Evolutionary conservation across 345 rosid genomes (phyloP), one percentile per base, ranked within the genome.

Genomic region (Raphanus raphanistrum): DNA sequence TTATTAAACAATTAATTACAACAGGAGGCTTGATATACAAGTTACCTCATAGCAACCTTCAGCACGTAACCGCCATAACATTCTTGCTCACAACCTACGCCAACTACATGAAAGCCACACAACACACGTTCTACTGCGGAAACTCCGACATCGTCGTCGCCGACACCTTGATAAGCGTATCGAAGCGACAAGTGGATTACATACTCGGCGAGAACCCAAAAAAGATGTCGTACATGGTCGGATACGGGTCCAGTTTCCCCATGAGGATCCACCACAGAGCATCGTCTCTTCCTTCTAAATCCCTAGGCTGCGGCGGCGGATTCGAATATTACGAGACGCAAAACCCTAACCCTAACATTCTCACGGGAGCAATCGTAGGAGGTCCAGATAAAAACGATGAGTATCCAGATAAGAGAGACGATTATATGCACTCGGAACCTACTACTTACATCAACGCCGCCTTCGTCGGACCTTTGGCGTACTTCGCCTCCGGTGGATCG

Each of bases 361-460:
- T 92, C 26, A 81, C 73, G 0, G 98, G 97, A 78, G 98, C 98
- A 7, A 85, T 94, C 0, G 91, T 94, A 0, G 98, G 98, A 41
- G 98, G 97, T 2, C 97, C 98, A 0, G 79, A 92, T 55, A 84
- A 91, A 31, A 91, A 82, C 16, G 97, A 94, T 21, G 92, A 86
- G 4, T 94, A 60, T 66, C 80, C 89, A 0, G 94, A 91, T 70
- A 90, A 91, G 50, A 86, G 98, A 8, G 76, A 84, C 0, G 90
- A 84, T 54, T 89, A 90, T 32, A 84, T 90, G 8, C 94, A 90
- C 32, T 82, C 98, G 0, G 98, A 94, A 61, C 98, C 98, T 0
- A 88, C 97, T 0, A 94, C 98, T 0, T 94, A 91, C 35, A 89
- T 94, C 57, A 94, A 90, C 66, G 98, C 90, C 5, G 93, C 96